A percentile compares a stretch with the other conserved stretches of the same genome.
phyloP scores from a whole-genome alignment of 805 yeast species.

The Candida fluviatilis region DNA sequence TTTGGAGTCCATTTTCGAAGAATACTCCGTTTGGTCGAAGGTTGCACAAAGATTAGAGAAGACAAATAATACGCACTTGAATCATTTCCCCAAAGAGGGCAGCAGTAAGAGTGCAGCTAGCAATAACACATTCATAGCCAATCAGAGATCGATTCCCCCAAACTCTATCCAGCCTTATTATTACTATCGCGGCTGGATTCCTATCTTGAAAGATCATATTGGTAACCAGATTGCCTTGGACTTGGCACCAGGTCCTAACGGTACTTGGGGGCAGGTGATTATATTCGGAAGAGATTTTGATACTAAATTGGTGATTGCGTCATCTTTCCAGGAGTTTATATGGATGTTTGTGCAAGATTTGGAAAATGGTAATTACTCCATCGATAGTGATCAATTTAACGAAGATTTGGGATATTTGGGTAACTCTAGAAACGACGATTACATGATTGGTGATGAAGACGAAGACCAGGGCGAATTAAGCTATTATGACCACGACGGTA shows the following conservation, averaged over 20 bases:
- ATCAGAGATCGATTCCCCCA: conserved; percentile 37
- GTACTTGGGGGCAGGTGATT: conserved; percentile 41
- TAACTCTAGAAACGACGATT: conserved; percentile 34
- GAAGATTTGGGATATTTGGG: conserved; percentile 34
- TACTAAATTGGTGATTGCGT: conserved; percentile 38
- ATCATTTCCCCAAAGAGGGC: conserved; percentile 3
- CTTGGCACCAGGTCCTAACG: conserved; percentile 35
- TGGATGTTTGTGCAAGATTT: conserved; percentile 36
- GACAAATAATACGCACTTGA: background rate
- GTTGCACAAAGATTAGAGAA: conserved; percentile 38
- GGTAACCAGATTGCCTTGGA: conserved; percentile 43
- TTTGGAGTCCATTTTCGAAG: conserved; percentile 39
- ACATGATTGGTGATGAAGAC: conserved; percentile 42
- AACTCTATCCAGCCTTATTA: conserved; percentile 33
- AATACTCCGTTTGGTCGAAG: conserved; percentile 38
- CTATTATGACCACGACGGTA: conserved; percentile 32
- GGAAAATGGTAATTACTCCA: conserved; percentile 38
- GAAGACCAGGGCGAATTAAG: conserved; percentile 41
- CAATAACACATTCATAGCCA: conserved; percentile 23
- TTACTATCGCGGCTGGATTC: conserved; percentile 39
- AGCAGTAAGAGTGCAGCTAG: background rate
- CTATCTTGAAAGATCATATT: conserved; percentile 35
- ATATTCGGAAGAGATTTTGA: conserved; percentile 43
- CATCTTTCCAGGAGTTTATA: conserved; percentile 35
- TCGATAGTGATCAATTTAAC: conserved; percentile 33